Evolutionary conservation across 495 filamentous ascomycete genomes (phyloP), one percentile per base, ranked within the genome.

Genomic region (Hypomontagnella monticulosa): DNA sequence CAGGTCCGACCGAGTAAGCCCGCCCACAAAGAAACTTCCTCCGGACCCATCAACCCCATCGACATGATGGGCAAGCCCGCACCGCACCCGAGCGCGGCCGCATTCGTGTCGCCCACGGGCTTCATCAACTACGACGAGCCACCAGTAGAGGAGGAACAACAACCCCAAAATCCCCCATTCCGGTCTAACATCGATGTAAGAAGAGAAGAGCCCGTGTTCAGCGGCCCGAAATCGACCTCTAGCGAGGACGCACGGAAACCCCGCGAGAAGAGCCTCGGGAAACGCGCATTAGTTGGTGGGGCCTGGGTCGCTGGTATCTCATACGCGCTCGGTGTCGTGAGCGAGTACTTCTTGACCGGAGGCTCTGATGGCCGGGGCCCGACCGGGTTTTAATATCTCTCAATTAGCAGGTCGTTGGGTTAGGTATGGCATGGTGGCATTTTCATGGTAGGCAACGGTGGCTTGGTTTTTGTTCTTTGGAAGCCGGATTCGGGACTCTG

Each of bases 281-380:
- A 80, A 73, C 76, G 83, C 19, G 75, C 89, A 53, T 43, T 87
- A 0, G 61, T 88, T n/a, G 82, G 84, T 8, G 87, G 87, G 3
- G 78, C 74, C 0, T 85, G 83, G 71, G 82, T 87, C 0, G 90
- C 83, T 4, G 88, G 81, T 14, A 79, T 84, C 16, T 86, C 84
- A 20, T 93, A 92, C 76, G 85, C 85, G 3, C 69, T 91, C 38
- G 89, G 89, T 3, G 89, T 89, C n/a, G 81, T 88, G 11, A 76
- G 77, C 4, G 89, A 93, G 69, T 88, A 84, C 56, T 87, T 92
- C 71, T 79, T 78, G 47, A 87, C 83, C 3, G 86, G 87, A 0
- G 86, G 85, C 0, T 8, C 46, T 1, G 84, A 87, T 55, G 86
- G 86, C 2, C 73, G 61, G 55, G 85, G 84, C 0, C 78, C 82